Evolutionary conservation across 371 early-diverging fungal species (phyloP), one percentile per base, ranked within the genome.

Genomic region (Apophysomyces variabilis): DNA sequence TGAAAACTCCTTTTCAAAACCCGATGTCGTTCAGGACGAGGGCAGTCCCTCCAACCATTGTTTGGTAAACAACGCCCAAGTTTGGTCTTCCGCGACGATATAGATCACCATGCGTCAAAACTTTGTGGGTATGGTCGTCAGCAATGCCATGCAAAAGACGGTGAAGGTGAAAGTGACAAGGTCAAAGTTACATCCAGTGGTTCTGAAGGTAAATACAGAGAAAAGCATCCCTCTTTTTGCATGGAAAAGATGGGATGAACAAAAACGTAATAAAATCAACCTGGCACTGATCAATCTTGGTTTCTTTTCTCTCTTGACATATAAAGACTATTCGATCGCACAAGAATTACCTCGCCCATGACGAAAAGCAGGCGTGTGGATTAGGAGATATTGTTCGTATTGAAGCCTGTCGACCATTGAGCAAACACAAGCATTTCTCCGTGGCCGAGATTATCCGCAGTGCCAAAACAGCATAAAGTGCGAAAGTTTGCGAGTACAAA

Each of bases 371-470:
- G 66, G 74, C 85, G 57, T 94, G 95, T 77, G 86, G 88, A 47
- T 81, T 96, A 45, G 97, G 97, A 54, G 97, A 97, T 76, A 87
- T 92, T 65, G 96, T 97, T 36, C 89, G 95, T 58, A 97, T 97
- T 61, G 94, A 97, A 78, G 90, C 93, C 50, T 95, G 94, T 84
- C 80, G 90, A 69, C 95, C 95, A 58, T 66, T 96, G 61, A 93
- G 94, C 84, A 93, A 91, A 77, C 85, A 77, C 78, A 97, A 97
- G 83, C 86, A 88, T 66, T 97, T 96, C 73, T 84, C 89, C 14
- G 87, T 97, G 18, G 94, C 94, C 18, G 95, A 95, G 75, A 89
- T 97, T 64, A 85, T 96, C 36, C 74, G 79, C 70, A 80, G 74
- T 46, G 62, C 69, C 36, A 76, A 77, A 18, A 45, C 54, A 57